A percentile compares a stretch with the other conserved stretches of the same genome.
phyloP scores from a whole-genome alignment of 345 rosid genomes.

The Eucalyptus curtisii region DNA sequence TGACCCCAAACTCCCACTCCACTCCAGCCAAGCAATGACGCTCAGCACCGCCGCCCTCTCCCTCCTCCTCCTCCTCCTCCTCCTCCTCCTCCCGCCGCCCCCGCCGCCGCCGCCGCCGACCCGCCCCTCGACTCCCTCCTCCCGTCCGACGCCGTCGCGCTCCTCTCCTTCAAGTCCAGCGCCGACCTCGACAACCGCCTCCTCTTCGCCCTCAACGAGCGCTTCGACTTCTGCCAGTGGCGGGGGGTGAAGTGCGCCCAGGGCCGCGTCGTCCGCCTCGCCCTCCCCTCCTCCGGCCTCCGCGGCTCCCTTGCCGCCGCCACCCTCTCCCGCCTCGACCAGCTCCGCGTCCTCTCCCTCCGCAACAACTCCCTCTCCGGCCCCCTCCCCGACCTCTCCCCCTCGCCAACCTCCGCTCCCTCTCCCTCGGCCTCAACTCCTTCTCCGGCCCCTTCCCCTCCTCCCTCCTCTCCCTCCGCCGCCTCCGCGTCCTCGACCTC shows the following conservation, averaged over 20 bases:
- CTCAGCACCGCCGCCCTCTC: neutral
- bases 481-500: slow-evolving; percentile 48
- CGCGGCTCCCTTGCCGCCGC: slow-evolving; percentile 56
- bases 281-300: slow-evolving; percentile 37
- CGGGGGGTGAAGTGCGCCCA: slow-evolving; percentile 78
- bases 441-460: slow-evolving; percentile 75
- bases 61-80: neutral
- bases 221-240: slow-evolving; percentile 94
- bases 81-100: neutral
- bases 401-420: slow-evolving; percentile 63
- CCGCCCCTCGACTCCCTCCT: neutral
- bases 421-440: slow-evolving; percentile 39
- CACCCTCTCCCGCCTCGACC: slow-evolving; percentile 77
- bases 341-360: slow-evolving; percentile 77
- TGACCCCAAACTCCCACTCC: neutral
- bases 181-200: slow-evolving; percentile 81
- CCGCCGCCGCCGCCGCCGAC: neutral
- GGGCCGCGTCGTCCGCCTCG: slow-evolving; percentile 68
- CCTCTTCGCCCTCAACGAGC: slow-evolving; percentile 59
- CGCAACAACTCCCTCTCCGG: slow-evolving; percentile 77
- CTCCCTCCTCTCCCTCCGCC: slow-evolving; percentile 48
- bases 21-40: neutral
- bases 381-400: slow-evolving; percentile 73
- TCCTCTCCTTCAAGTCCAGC: slow-evolving; percentile 74
- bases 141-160: slow-evolving; percentile 59